Percentiles rank a stretch among this genome's conserved stretches.
phyloP scores from a whole-genome alignment of 2,329 filamentous ascomycete species.

The Chaetoscypha palmicola region DNA sequence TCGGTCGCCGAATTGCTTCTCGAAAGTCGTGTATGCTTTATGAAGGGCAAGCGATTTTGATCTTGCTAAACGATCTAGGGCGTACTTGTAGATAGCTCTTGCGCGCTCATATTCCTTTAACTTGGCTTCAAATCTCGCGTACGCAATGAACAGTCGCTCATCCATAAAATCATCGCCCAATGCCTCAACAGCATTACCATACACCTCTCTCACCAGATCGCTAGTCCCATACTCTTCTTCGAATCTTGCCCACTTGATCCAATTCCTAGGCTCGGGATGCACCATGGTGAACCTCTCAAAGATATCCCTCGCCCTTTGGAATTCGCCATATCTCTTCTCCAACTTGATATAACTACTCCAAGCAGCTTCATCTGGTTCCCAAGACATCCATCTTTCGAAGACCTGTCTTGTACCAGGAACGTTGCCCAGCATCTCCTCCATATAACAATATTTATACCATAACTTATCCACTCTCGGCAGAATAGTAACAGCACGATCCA shows the following conservation, averaged over 20 bases:
- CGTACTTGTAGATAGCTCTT: slow-evolving; percentile 94
- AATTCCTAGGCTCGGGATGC: slow-evolving; percentile 90
- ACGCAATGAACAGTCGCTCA: slow-evolving; percentile 90
- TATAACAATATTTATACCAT: slow-evolving; percentile 99
- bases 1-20: slow-evolving; percentile 92
- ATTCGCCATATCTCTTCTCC: slow-evolving; percentile 91
- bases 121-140: slow-evolving; percentile 90
- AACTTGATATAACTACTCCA: slow-evolving; percentile 97
- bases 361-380: slow-evolving; percentile 92
- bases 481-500: slow-evolving; percentile 91
- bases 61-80: slow-evolving; percentile 81
- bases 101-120: slow-evolving; percentile 92
- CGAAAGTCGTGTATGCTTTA: slow-evolving; percentile 93
- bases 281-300: slow-evolving; percentile 87
- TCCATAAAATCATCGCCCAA: slow-evolving; percentile 94
- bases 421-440: slow-evolving; percentile 96
- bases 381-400: slow-evolving; percentile 97
- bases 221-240: slow-evolving; percentile 93
- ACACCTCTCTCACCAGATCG: slow-evolving; percentile 87
- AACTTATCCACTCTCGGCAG: slow-evolving; percentile 89
- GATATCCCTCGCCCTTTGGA: slow-evolving; percentile 80
- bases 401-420: slow-evolving; percentile 86
- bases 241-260: slow-evolving; percentile 98
- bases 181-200: slow-evolving; percentile 78
- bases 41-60: slow-evolving; percentile 80